Base-by-base conservation (phyloP, 805 yeast genomes). In the Komagataella pastoris region DNA sequence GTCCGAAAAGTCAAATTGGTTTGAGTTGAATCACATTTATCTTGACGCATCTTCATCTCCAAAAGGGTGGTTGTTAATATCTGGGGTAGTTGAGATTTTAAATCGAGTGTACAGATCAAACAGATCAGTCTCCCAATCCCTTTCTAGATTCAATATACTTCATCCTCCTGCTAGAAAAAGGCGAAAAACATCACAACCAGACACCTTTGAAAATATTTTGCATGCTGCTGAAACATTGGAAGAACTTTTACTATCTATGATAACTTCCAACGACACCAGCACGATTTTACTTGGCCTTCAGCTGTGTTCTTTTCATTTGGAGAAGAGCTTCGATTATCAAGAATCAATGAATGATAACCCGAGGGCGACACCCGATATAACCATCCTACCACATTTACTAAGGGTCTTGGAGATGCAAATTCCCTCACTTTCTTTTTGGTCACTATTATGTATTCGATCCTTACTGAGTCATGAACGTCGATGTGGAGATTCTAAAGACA, bases 391-490 rank as follows among this genome's bases (percentile, higher is more conserved):
- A 10, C 14, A n/a, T 46, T n/a, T 46, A 14, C 24, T 46, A 18
- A 46, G 17, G 12, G 47, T 18, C n/a, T 19, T 46, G 17, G 47
- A 46, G 19, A 46, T 14, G 6, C 47, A 46, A 46, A 46, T 7
- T 24, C 17, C 21, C 6, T 17, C 47, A n/a, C 47, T 44, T 44
- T 21, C 17, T 18, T 46, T 46, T 18, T 46, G 47, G 47, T 46
- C 61, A 7, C 44, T 64, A 3, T 43, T 24, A 19, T 43, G 51
- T 19, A 36, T 47, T 47, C 52, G 17, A 17, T 40, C 17, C 46
- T 49, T 24, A 47, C 10, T 36, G 51, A 44, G n/a, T 6, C 24
- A 36, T 23, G 17, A 17, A 44, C 44, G 6, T n/a, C 21, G n/a
- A 18, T 14, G 14, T 46, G 24, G 7, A 14, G 30, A 19, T 46